A percentile compares a stretch with the other conserved stretches of the same genome.
These are phyloP conservation scores for Borovskyia barvae DNA, from an alignment of 208 protist genomes.

Conservation along the genomic window DNA sequence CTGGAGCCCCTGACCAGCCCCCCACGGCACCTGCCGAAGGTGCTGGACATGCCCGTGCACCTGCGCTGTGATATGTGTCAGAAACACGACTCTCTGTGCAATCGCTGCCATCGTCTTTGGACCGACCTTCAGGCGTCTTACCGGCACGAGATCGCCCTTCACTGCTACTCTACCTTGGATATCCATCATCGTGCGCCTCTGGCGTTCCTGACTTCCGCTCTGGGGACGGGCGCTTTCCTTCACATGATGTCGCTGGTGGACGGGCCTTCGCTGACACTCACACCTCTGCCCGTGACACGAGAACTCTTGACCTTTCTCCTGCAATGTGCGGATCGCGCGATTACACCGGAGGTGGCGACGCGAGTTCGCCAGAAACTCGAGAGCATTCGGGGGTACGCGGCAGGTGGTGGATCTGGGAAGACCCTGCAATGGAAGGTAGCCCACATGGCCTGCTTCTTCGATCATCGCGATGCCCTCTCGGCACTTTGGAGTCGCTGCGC, in stretches of 20 bases:
- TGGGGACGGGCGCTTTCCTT: slow-evolving; percentile 36
- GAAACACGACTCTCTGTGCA: slow-evolving; percentile 58
- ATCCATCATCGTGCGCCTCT: slow-evolving; percentile 12
- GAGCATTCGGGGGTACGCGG: no score
- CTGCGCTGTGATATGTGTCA: slow-evolving; percentile 50
- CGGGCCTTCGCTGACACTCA: not conserved
- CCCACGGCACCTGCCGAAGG: slow-evolving; percentile 14
- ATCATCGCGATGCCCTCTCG: slow-evolving; percentile 12
- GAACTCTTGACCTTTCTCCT: not conserved
- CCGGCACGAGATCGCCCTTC: slow-evolving; percentile 3
- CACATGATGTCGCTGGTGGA: slow-evolving; percentile 37
- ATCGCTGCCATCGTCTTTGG: slow-evolving; percentile 45
- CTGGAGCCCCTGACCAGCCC: not conserved
- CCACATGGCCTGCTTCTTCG: slow-evolving; percentile 17
- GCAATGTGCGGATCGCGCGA: slow-evolving; percentile 1
- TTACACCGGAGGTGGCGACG: no score
- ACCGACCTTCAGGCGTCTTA: slow-evolving; percentile 14
- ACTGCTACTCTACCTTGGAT: slow-evolving; percentile 30
- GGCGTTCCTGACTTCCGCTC: slow-evolving; percentile 34
- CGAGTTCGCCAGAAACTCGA: no score
- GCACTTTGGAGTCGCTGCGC: slow-evolving; percentile 9
- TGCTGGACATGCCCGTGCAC: slow-evolving; percentile 42
- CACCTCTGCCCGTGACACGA: slow-evolving; percentile 1
- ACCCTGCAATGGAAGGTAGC: slow-evolving; percentile 14
- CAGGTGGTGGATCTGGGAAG: no score